Evolutionary conservation across 208 protist genomes (phyloP).

Genomic region (Herpetomonas tarakana): DNA sequence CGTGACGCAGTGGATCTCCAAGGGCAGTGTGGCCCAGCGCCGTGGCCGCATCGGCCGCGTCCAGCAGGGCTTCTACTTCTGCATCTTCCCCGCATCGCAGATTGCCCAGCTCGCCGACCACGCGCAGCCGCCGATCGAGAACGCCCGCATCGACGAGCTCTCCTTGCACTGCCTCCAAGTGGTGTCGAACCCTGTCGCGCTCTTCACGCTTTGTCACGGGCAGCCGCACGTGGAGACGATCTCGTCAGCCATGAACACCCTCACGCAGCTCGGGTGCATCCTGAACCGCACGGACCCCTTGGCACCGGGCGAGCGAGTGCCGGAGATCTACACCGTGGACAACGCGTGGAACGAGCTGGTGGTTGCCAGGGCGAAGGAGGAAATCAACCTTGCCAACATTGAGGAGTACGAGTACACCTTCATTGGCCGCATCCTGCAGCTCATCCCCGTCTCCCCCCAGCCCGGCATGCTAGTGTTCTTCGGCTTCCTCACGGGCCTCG

Average conservation of each 20-base stretch:
- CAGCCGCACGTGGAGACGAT: conserved; percentile 61
- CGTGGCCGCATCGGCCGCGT: conserved; percentile 80
- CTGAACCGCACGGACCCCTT: conserved; percentile 32
- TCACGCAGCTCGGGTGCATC: conserved; percentile 73
- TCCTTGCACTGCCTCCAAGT: conserved; percentile 80
- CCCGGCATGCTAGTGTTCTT: conserved; percentile 69
- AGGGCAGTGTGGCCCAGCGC: conserved; percentile 66
- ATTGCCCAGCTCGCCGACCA: conserved; percentile 38
- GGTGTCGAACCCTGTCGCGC: conserved; percentile 49
- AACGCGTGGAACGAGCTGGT: conserved; percentile 27
- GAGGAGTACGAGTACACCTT: conserved; percentile 59
- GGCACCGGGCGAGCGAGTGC: conserved; percentile 28
- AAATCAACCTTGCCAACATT: conserved; percentile 23
- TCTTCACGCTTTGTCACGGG: conserved; percentile 76
- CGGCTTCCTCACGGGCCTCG: conserved; percentile 62
- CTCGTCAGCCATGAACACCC: conserved; percentile 54
- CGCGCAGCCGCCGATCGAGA: conserved; percentile 33
- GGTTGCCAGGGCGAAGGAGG: conserved; percentile 19
- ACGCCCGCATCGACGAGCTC: conserved; percentile 69
- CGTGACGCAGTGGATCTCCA: conserved; percentile 73
- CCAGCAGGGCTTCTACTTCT: conserved; percentile 84
- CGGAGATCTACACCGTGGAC: conserved; percentile 22
- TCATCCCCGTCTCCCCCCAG: conserved; percentile 62
- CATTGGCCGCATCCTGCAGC: conserved; percentile 65
- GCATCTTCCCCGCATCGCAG: conserved; percentile 47